Percentiles rank a stretch among this genome's conserved stretches.
Conservation (phyloP, 1,139 yeast species). For the Wickerhamomyces sp. region DNA sequence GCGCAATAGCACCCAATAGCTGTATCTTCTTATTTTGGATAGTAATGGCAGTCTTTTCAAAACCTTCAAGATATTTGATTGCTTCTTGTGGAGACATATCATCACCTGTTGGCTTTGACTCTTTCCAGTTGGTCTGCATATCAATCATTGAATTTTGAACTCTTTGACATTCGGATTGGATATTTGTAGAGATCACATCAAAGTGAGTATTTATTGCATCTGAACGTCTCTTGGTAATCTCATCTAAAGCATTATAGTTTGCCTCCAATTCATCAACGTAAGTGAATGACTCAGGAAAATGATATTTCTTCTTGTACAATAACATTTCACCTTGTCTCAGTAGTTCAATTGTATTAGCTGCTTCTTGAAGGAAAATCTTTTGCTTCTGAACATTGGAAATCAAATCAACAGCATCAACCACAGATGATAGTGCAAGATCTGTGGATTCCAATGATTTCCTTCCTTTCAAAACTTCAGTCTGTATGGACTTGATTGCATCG, state of each 20-base stretch:
- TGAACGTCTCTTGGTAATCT: slow-evolving; percentile 37
- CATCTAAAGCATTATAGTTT: slow-evolving; percentile 40
- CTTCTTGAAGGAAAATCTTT: slow-evolving; percentile 26
- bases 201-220: slow-evolving; percentile 38
- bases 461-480: slow-evolving; percentile 24
- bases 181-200: slow-evolving; percentile 37
- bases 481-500: slow-evolving; percentile 25
- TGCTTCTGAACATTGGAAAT: slow-evolving; percentile 31
- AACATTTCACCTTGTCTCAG: slow-evolving; percentile 39
- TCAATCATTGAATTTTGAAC: slow-evolving; percentile 31
- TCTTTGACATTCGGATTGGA: slow-evolving; percentile 38
- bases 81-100: slow-evolving; percentile 46
- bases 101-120: slow-evolving; percentile 45
- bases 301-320: slow-evolving; percentile 40
- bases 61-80: slow-evolving; percentile 37
- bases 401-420: slow-evolving; percentile 31
- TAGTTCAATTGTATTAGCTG: slow-evolving; percentile 25
- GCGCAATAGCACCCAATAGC: slow-evolving; percentile 36
- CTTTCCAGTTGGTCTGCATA: slow-evolving; percentile 41
- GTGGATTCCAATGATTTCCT: slow-evolving; percentile 31
- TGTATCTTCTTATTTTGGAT: slow-evolving; percentile 23
- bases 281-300: slow-evolving; percentile 53
- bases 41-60: slow-evolving; percentile 31
- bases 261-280: slow-evolving; percentile 59
- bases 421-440: slow-evolving; percentile 31